Base-by-base conservation (phyloP, 2,329 filamentous ascomycete genomes). In the Epichloe uncinata region DNA sequence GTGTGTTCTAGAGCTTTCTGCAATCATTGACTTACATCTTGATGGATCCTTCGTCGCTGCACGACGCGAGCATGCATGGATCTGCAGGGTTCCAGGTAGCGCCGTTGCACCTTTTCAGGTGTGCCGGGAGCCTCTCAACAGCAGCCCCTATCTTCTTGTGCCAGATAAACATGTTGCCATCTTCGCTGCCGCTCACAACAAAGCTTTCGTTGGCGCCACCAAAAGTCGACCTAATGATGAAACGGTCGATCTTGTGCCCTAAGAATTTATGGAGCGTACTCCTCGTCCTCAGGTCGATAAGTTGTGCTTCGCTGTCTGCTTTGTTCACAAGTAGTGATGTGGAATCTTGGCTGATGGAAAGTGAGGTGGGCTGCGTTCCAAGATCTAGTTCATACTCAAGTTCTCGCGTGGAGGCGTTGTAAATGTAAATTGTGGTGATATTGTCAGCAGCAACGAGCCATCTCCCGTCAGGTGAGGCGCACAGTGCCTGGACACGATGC, bases 121-220 rank as follows among this genome's bases (percentile, higher is more conserved):
- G 91, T 0, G 82, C 90, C 34, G 81, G 76, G 2, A 97, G 71
- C 45, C 79, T 82, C 60, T 89, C 85, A 5, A 98, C 80, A 1
- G 84, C 73, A 5, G 77, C 73, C 5, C 87, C 88, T 36, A 85
- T 87, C 50, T 82, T 84, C 65, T 88, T 93, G 64, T 95, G 87
- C 88, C 90, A 97, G 53, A 98, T 87, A 63, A 88, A 84, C 41
- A 97, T 77, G 50, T 77, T 75, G 2, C 81, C 80, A 54, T 81
- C 79, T 76, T 96, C 89, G 60, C 89, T 95, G 11, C 93, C 93
- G 60, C 87, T 91, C 30, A 94, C 74, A 9, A 97, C 84, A 64
- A 96, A 96, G 63, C 84, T 90, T 68, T 96, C 89, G 52, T 87
- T 84, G 1, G 91, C 90, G 34, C 93, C 93, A 16, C 93, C 93